Evolutionary conservation across 495 filamentous ascomycete species (phyloP).

Genomic region (Aspergillus asperescens): DNA sequence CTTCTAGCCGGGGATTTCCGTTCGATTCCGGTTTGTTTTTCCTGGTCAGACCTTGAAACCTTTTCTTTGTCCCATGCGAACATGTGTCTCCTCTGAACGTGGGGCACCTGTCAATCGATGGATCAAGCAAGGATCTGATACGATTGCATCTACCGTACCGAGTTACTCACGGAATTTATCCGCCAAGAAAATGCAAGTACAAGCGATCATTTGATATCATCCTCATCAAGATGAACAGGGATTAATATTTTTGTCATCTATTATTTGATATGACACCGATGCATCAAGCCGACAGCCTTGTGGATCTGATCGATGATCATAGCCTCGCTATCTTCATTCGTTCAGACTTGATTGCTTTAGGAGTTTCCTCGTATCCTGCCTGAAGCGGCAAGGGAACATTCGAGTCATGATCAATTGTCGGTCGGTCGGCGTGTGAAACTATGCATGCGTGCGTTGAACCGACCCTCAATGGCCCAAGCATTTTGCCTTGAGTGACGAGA

Average conservation of each 20-base stretch:
- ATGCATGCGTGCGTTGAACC: neutral
- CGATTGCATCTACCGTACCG: neutral
- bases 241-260: too few species aligned
- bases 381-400: too few species aligned
- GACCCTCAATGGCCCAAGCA: neutral
- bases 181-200: neutral
- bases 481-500: neutral
- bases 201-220: neutral
- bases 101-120: conserved; percentile 1
- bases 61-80: neutral
- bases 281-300: too few species aligned
- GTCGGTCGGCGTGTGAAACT: neutral
- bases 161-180: neutral
- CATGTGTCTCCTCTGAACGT: neutral
- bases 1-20: neutral
- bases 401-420: neutral
- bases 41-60: neutral
- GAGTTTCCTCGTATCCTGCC: too few species aligned
- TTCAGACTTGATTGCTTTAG: too few species aligned
- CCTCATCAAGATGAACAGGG: neutral
- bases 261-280: too few species aligned
- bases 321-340: too few species aligned
- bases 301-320: too few species aligned
- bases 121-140: conserved; percentile 5
- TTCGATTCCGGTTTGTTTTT: neutral